Evolutionary conservation across 768 basidiomycete species (phyloP), one percentile per base, ranked within the genome.

Genomic region (Trametes coccinea): DNA sequence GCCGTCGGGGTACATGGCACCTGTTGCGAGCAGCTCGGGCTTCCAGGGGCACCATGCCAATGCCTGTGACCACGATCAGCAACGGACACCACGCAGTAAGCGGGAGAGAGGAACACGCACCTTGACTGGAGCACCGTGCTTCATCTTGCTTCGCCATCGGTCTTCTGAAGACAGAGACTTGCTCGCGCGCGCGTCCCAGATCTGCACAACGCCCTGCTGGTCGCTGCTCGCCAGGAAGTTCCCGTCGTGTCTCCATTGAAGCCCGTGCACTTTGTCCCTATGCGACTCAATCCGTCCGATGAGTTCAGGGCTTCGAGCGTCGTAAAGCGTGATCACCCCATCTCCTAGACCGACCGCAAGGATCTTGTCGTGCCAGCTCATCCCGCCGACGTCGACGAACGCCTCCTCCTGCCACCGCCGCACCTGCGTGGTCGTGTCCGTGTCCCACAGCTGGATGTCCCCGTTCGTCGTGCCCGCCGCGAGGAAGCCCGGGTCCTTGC

Each of bases 21-120:
- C 88, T 0, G 86, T 83, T 4, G 89, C 88, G 31, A 90, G 77
- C 4, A 90, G 76, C 57, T 82, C 83, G 4, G 78, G 77, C 65
- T 88, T 84, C 88, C 88, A 90, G 0, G 88, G 88, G 66, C 86
- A 86, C 88, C 88, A 90, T 0, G 87, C 83, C 49, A 90, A 74
- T 1, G 89, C 88, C 88, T 89, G 52, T 52, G 45, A 0, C 6
- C 10, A 16, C 5, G 3, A 37, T 49, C 5, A 58, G 37, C 37
- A 43, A 17, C 53, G 39, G 5, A 41, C 46, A 22, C 14, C 3
- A 1, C 1, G 17, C n/a, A 34, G 13, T 29, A 53, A 29, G 5
- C 37, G 44, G 44, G 29, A 22, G 11, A 43, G 13, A 39, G 53
- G 64, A 48, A 22, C 22, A 1, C 22, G 22, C 37, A 80, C 79